These are phyloP conservation scores for Kondoa malvinella DNA, from an alignment of 768 basidiomycete species.

Conservation along the genomic window DNA sequence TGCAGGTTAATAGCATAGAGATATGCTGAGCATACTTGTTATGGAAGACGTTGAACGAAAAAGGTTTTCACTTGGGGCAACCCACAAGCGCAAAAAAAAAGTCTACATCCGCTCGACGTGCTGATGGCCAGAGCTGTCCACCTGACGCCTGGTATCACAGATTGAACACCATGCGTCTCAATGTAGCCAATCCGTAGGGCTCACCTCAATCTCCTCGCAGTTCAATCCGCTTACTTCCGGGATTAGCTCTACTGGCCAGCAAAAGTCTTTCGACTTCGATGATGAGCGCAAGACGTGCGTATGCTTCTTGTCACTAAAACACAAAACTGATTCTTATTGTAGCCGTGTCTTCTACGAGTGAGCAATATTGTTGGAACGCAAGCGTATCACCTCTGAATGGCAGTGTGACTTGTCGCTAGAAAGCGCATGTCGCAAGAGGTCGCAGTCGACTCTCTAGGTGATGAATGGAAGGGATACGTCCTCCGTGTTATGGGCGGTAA, in stretches of 20 bases:
- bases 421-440: constrained; percentile 95
- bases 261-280: constrained; percentile 89
- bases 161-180: not conserved
- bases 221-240: not conserved
- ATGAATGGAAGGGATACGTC: constrained; percentile 94
- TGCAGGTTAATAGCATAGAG: too few species aligned
- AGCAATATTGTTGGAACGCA: not conserved
- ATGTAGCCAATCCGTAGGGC: not conserved
- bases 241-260: constrained; percentile 42
- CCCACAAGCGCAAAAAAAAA: too few species aligned
- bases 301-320: constrained; percentile 43
- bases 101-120: too few species aligned
- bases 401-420: constrained; percentile 79
- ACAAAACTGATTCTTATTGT: constrained; percentile 3
- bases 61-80: too few species aligned
- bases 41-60: too few species aligned
- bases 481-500: constrained; percentile 95
- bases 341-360: constrained; percentile 13
- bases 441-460: constrained; percentile 70
- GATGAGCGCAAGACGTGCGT: constrained; percentile 46
- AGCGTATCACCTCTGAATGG: constrained; percentile 33
- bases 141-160: too few species aligned
- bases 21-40: too few species aligned
- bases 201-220: not conserved
- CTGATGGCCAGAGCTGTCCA: too few species aligned